Base-by-base conservation (phyloP, 2,329 filamentous ascomycete genomes). In the Alternaria metachromatica region DNA sequence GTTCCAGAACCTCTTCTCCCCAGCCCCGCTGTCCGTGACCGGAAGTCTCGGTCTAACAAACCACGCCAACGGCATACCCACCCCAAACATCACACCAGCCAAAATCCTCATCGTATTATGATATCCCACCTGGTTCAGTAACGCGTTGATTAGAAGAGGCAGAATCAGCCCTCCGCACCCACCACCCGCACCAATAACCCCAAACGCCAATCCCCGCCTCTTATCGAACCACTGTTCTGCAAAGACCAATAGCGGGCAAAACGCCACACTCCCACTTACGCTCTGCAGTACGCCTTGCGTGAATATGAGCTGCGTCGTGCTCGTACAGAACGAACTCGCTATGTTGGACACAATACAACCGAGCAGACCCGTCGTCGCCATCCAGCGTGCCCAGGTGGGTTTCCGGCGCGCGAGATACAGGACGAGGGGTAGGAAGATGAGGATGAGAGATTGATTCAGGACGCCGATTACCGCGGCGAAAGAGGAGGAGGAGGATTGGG, bases 391-490 rank as follows among this genome's bases (percentile, higher is more conserved):
- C 23, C 23, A 25, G 7, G 23, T 25, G 23, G 80, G 78, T 43
- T 69, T 81, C 6, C 69, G 66, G 45, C 75, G 75, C 15, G 78
- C 58, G 4, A 78, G 44, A 2, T 73, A 65, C 30, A 82, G 75
- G 4, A 79, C 72, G 46, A 83, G 61, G 1, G 82, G 82, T 2
- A 78, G 77, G 28, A 70, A 73, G 37, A 84, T 74, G 71, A 83
- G 84, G 68, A 84, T 79, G 28, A 83, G 76, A 5, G 82, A 83
- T 66, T 86, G 86, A 3, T 88, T 83, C 56, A 85, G 87, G 3
- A 89, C 91, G 2, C 90, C 90, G 56, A 92, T 87, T 18, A 88
- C 82, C 30, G 89, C 84, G 55, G 91, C 87, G 20, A 83, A 81
- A 0, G 84, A 74, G 20, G 74, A 83, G 3, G 83, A 18, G 15